Conservation (phyloP, 805 yeast species). For the Candida caryicola region DNA sequence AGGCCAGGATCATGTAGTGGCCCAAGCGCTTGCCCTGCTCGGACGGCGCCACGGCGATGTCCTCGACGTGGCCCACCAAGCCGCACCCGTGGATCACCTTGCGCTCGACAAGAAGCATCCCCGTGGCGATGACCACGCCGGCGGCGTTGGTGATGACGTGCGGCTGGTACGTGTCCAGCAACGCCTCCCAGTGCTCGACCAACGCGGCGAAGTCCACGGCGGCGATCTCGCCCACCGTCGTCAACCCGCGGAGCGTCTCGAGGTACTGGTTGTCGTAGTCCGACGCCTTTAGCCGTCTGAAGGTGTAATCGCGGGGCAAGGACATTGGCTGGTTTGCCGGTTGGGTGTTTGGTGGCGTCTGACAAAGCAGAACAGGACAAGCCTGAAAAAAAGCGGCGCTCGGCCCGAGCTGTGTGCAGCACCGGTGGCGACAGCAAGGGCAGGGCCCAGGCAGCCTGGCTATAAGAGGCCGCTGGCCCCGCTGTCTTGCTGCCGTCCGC, state of each 20-base stretch:
- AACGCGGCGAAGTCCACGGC: conserved; percentile 47
- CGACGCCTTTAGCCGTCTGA: conserved; percentile 52
- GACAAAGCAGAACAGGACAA: no score
- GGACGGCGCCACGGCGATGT: conserved; percentile 70
- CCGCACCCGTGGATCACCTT: conserved; percentile 86
- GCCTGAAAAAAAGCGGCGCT: no score
- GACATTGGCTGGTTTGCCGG: no score
- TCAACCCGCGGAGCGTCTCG: conserved; percentile 62
- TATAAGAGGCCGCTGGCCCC: no score
- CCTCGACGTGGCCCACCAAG: conserved; percentile 90
- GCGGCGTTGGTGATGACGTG: conserved; percentile 58
- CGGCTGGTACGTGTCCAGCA: conserved; percentile 58
- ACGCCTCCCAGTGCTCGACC: conserved; percentile 56
- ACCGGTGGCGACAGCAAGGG: no score
- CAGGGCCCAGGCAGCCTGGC: no score
- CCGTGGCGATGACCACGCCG: conserved; percentile 72
- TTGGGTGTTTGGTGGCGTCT: no score
- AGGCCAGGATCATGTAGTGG: conserved; percentile 54
- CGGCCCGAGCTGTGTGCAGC: no score
- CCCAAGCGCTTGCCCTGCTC: conserved; percentile 90
- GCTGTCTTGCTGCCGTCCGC: no score
- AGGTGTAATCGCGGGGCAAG: conserved; percentile 64
- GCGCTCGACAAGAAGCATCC: conserved; percentile 74
- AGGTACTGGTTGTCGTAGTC: conserved; percentile 68
- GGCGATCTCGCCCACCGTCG: conserved; percentile 77